Conservation (phyloP, 371 early-diverging fungal species). For the Mortierella sp. region DNA sequence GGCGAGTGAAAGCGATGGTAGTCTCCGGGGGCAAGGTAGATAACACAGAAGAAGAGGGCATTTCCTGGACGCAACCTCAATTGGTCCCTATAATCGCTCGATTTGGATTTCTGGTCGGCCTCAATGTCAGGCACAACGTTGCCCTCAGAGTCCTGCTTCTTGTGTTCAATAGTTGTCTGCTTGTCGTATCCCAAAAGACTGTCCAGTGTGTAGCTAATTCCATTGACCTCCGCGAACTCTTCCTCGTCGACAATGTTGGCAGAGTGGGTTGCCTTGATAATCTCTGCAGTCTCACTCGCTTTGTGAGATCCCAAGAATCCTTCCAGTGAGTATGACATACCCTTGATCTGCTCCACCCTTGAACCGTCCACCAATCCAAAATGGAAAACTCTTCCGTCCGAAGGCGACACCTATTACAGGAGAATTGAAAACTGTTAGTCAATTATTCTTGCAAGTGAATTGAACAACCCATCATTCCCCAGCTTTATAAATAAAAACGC, state of each 20-base stretch:
- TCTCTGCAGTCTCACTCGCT: constrained; percentile 56
- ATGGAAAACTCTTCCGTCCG: constrained; percentile 92
- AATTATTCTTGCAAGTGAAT: not conserved
- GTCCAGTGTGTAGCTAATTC: constrained; percentile 90
- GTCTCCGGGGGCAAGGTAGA: constrained; percentile 98
- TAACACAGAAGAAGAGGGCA: constrained; percentile 87
- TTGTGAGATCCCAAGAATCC: constrained; percentile 84
- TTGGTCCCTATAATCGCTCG: constrained; percentile 28
- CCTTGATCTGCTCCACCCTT: constrained; percentile 95
- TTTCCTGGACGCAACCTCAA: constrained; percentile 75
- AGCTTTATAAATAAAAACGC: not conserved
- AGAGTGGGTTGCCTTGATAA: constrained; percentile 63
- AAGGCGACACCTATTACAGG: constrained; percentile 77
- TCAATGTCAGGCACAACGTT: constrained; percentile 44
- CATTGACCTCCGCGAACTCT: constrained; percentile 91
- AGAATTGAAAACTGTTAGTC: not conserved
- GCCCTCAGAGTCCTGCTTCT: constrained; percentile 44
- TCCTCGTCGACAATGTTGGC: constrained; percentile 75
- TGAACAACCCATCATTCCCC: no score
- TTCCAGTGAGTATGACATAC: constrained; percentile 89
- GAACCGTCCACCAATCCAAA: constrained; percentile 86
- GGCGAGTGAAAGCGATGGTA: constrained; percentile 99
- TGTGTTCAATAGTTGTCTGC: constrained; percentile 48
- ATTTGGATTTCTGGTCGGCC: constrained; percentile 33
- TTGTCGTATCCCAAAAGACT: constrained; percentile 78